A percentile compares a stretch with the other conserved stretches of the same genome.
Conservation (phyloP, 2,329 filamentous ascomycete genomes). For the Alternaria rosae region DNA sequence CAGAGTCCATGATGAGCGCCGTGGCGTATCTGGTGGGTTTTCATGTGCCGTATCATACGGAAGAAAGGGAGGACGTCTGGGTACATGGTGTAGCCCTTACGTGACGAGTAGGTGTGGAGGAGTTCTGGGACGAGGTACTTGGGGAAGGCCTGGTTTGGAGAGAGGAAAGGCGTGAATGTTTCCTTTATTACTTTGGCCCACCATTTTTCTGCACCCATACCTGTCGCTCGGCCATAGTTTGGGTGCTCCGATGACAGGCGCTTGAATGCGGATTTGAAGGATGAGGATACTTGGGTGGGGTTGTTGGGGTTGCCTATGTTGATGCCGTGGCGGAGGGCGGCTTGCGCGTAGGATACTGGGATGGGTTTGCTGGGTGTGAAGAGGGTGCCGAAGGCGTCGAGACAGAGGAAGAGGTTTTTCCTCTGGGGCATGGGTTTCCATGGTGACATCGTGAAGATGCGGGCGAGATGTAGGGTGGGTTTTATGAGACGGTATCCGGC, state of each 20-base stretch:
- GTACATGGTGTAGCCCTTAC: slow-evolving; percentile 61
- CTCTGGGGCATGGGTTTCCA: slow-evolving; percentile 18
- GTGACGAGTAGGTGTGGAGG: slow-evolving; percentile 61
- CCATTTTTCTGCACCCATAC: slow-evolving; percentile 63
- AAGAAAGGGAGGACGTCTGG: slow-evolving; percentile 58
- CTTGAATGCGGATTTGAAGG: slow-evolving; percentile 57
- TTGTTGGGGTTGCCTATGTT: slow-evolving; percentile 49
- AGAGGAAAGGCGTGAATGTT: slow-evolving; percentile 51
- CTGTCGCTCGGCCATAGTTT: slow-evolving; percentile 65
- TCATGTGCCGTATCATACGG: slow-evolving; percentile 43
- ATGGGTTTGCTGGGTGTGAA: slow-evolving; percentile 63
- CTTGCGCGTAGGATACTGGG: slow-evolving; percentile 61
- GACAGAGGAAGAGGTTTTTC: slow-evolving; percentile 64
- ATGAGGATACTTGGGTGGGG: slow-evolving; percentile 34
- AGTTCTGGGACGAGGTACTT: slow-evolving; percentile 58
- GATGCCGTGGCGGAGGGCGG: slow-evolving; percentile 62
- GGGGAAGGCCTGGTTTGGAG: slow-evolving; percentile 50
- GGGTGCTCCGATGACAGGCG: slow-evolving; percentile 57
- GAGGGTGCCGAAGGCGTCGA: slow-evolving; percentile 72
- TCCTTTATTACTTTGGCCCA: slow-evolving; percentile 67
- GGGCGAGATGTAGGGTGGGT: neutral
- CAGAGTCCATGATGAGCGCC: slow-evolving; percentile 21
- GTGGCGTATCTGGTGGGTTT: neutral
- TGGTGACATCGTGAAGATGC: slow-evolving; percentile 17
- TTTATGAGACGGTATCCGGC: neutral